These are phyloP conservation scores for Bullera alba DNA, from an alignment of 768 basidiomycete genomes.

Conservation along the genomic window DNA sequence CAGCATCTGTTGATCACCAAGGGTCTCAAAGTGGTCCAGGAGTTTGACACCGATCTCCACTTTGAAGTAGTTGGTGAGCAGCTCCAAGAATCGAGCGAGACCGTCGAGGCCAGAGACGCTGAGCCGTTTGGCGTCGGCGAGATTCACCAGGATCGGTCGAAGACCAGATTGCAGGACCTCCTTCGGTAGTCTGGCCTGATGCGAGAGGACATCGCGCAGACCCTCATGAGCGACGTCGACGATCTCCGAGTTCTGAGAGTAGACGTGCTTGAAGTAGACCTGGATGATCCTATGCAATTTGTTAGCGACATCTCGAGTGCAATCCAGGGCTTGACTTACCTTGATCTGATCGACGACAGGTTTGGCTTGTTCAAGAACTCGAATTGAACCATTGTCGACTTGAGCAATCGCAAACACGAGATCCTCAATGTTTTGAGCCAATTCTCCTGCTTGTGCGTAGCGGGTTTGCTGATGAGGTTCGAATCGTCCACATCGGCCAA, in stretches of 20 bases:
- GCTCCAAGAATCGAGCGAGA: slow-evolving; percentile 81
- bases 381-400: slow-evolving; percentile 87
- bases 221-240: slow-evolving; percentile 95
- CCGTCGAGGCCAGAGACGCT: slow-evolving; percentile 85
- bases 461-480: slow-evolving; percentile 68
- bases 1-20: slow-evolving; percentile 82
- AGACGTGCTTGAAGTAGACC: slow-evolving; percentile 97
- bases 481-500: slow-evolving; percentile 91
- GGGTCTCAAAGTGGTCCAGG: slow-evolving; percentile 86
- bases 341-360: slow-evolving; percentile 62
- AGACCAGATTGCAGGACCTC: slow-evolving; percentile 91
- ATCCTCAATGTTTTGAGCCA: slow-evolving; percentile 86
- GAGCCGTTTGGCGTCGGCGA: slow-evolving; percentile 89
- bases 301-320: neutral
- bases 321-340: slow-evolving; percentile 51
- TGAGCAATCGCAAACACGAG: slow-evolving; percentile 84
- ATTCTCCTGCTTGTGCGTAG: slow-evolving; percentile 65
- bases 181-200: slow-evolving; percentile 86
- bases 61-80: slow-evolving; percentile 98
- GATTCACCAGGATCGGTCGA: slow-evolving; percentile 93
- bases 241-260: slow-evolving; percentile 80
- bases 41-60: slow-evolving; percentile 98
- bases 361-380: slow-evolving; percentile 75
- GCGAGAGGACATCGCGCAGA: slow-evolving; percentile 74
- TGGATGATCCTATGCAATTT: slow-evolving; percentile 64